Evolutionary conservation across 257 asterid genomes (phyloP), one percentile per base, ranked within the genome.

Genomic region (Forsythia viridissima): DNA sequence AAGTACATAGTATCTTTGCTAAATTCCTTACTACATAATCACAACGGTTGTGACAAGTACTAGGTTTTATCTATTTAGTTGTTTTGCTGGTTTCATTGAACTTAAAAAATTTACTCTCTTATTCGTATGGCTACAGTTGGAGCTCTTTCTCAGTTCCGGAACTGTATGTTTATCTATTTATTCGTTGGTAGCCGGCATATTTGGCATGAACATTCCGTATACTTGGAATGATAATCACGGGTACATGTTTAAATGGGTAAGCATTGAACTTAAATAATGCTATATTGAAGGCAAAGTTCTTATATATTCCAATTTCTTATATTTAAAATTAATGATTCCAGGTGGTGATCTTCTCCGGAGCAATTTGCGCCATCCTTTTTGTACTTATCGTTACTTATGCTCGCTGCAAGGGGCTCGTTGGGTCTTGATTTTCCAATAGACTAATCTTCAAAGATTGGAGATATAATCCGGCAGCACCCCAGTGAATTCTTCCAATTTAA

Each of bases 141-240:
- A 94, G 85, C 97, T 94, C 24, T 83, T 91, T 79, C 95, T 94
- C 42, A 91, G 99, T 63, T 86, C 99, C 15, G 99, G 94, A 74
- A 93, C 97, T 1, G 91, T 91, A 12, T 83, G 92, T 78, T 3
- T 86, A 36, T 65, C 99, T 13, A 38, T 93, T 4, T 93, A 89
- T 80, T 85, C 99, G 9, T 81, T 94, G 87, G 79, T 94, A 34
- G 86, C 95, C 43, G 97, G 86, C 59, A 93, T 94, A 16, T 94
- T 94, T 71, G 99, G 99, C 42, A 87, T 94, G 99, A 94, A 94
- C 92, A 90, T 94, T 74, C 97, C 97, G 9, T 94, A 89, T 70
- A 87, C 94, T 59, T 94, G 98, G 98, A 94, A 87, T 69, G 67
- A 72, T 0, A 4, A 48, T 43, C 88, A 93, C 41, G 91, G 89